Conservation (phyloP, 192 early-diverging fungal species). For the Cladochytrium replicatum region DNA sequence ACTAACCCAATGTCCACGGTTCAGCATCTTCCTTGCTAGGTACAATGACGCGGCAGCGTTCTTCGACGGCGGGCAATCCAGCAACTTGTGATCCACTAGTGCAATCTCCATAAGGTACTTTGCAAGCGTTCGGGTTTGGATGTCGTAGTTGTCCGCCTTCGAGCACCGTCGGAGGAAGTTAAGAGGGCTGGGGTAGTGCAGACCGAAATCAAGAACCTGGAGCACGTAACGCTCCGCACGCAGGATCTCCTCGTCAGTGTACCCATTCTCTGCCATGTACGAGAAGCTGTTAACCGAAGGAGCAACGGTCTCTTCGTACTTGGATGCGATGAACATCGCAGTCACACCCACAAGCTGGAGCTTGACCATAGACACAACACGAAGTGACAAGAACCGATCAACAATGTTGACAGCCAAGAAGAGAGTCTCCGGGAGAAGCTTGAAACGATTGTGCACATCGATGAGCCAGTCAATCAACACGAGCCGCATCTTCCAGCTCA, state of each 20-base stretch:
- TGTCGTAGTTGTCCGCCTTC: slow-evolving; percentile 83
- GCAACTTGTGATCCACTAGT: slow-evolving; percentile 72
- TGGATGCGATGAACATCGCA: slow-evolving; percentile 79
- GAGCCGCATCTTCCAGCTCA: slow-evolving; percentile 85
- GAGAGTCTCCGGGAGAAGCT: slow-evolving; percentile 86
- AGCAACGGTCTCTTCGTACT: slow-evolving; percentile 87
- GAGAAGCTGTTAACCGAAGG: slow-evolving; percentile 79
- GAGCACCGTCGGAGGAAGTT: slow-evolving; percentile 82
- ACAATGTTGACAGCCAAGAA: slow-evolving; percentile 89
- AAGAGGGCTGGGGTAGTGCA: slow-evolving; percentile 85
- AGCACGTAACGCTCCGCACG: slow-evolving; percentile 89
- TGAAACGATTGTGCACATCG: slow-evolving; percentile 84
- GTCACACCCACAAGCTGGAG: slow-evolving; percentile 92
- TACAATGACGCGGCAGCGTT: slow-evolving; percentile 71
- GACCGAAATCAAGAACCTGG: slow-evolving; percentile 71
- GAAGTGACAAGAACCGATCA: slow-evolving; percentile 84
- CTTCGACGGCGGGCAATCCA: slow-evolving; percentile 57
- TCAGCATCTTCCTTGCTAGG: slow-evolving; percentile 74
- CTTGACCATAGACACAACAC: slow-evolving; percentile 75
- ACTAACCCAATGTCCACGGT: slow-evolving; percentile 61
- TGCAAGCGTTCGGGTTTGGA: slow-evolving; percentile 81
- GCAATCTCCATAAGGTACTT: slow-evolving; percentile 97
- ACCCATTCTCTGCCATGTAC: slow-evolving; percentile 68
- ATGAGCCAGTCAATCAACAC: slow-evolving; percentile 95
- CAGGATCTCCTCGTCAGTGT: slow-evolving; percentile 72